Evolutionary conservation across 148 eudicot genomes (phyloP), one percentile per base, ranked within the genome.

Genomic region (Chenopodium suecicum): DNA sequence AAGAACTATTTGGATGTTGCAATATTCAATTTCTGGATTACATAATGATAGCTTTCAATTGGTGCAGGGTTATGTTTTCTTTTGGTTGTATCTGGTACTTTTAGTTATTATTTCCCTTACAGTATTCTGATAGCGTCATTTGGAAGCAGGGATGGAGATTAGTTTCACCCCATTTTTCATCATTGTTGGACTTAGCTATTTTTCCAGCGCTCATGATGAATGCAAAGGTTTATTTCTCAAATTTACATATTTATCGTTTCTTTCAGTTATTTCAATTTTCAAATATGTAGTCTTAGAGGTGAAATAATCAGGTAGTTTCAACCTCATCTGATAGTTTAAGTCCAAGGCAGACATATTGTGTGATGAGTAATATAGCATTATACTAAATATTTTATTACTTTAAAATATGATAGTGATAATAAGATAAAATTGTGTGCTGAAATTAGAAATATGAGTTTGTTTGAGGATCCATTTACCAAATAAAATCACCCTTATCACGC

Each of bases 141-240:
- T 83, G 78, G 67, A 58, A 78, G 83, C 83, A 92, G 97, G 97
- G 97, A 79, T 93, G 97, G 97, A 88, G 91, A 85, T 83, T 93
- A 68, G 92, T 93, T 76, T 93, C 97, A 34, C 93, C 92, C 48
- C 92, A 93, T 84, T 93, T 93, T 80, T 89, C 93, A 25, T 76
- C 93, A 54, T 81, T 93, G 29, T 75, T 93, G 83, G 87, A 90
- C 83, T 80, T 87, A 64, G 93, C 92, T 31, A 87, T 93, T 70
- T 91, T 93, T 73, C 94, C 94, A 48, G 92, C 93, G 52, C 85
- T 93, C 69, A 78, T 84, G 76, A 83, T 91, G 85, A 91, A 90
- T 83, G 89, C 89, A 68, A 93, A 91, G 94, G 97, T 92, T 79
- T 83, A 54, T 77, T 74, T 82, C 60, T 78, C 58, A 31, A 19